These are phyloP conservation scores for Trichocladium uniseriatum DNA, from an alignment of 495 filamentous ascomycete genomes.

Conservation along the genomic window DNA sequence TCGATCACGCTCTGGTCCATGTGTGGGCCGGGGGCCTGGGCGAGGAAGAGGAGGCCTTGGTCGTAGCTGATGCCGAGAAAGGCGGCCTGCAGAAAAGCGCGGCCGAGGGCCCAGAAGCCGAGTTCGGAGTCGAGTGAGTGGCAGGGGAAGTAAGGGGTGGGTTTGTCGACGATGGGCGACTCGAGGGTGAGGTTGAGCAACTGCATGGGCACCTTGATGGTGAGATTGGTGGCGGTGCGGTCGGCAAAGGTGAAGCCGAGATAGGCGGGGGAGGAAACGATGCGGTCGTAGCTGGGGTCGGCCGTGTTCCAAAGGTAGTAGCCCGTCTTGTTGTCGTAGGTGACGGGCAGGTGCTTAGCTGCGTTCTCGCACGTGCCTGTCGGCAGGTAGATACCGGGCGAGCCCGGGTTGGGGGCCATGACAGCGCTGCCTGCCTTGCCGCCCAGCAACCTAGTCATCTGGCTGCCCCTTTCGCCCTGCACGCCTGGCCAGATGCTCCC, in stretches of 20 bases:
- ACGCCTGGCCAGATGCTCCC: too few relatives aligned
- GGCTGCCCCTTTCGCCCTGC: too few relatives aligned
- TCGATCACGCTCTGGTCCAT: constrained; percentile 1
- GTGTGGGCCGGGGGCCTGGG: constrained; percentile 12
- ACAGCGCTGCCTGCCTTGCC: too few relatives aligned
- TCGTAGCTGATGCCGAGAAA: constrained; percentile 10
- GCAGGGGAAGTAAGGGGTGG: constrained; percentile 11
- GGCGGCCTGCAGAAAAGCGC: constrained; percentile 14
- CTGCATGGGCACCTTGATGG: constrained; percentile 41
- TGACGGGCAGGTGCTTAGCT: constrained; percentile 34
- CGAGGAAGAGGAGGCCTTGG: constrained; percentile 8
- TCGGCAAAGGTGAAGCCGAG: constrained; percentile 18
- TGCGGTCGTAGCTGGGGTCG: too few relatives aligned
- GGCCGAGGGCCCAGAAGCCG: constrained; percentile 5
- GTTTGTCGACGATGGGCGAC: background rate
- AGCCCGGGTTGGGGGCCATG: too few relatives aligned
- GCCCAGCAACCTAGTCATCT: too few relatives aligned
- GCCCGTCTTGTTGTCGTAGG: constrained; percentile 21
- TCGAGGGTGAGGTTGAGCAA: constrained; percentile 40
- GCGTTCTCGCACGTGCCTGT: constrained; percentile 34
- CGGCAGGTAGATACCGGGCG: constrained; percentile 33
- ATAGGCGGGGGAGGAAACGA: too few relatives aligned
- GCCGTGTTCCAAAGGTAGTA: constrained; percentile 38
- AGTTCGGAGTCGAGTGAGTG: background rate
- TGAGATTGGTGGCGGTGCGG: constrained; percentile 24